A percentile compares a stretch with the other conserved stretches of the same genome.
Evolutionary conservation across 345 rosid genomes (phyloP).

Genomic region (Jatropha curcas): DNA sequence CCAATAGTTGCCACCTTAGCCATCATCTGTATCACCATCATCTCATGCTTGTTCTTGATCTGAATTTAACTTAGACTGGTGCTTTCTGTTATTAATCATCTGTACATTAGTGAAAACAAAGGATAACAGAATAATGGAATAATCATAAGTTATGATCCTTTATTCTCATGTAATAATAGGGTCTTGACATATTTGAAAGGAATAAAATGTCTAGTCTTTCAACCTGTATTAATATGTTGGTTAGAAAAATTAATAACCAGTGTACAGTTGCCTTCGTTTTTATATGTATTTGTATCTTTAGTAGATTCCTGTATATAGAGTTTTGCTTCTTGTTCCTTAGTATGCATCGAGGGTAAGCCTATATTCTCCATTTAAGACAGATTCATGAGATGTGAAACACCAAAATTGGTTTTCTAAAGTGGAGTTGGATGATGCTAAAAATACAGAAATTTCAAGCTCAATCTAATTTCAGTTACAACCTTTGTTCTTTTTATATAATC

Average conservation of each 20-base stretch:
- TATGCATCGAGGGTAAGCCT: background rate
- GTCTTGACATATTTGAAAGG: background rate
- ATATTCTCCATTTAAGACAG: too few relatives aligned
- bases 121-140: conserved; percentile 27
- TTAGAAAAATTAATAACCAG: background rate
- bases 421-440: too few relatives aligned
- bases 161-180: background rate
- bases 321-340: background rate
- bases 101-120: conserved; percentile 33
- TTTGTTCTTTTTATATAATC: too few relatives aligned
- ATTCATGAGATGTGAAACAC: too few relatives aligned
- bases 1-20: conserved; percentile 78
- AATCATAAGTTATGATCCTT: background rate
- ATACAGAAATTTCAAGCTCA: too few relatives aligned
- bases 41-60: conserved; percentile 52
- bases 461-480: too few relatives aligned
- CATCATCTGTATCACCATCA: conserved; percentile 45
- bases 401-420: too few relatives aligned
- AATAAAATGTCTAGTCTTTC: conserved; percentile 7
- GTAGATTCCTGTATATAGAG: background rate
- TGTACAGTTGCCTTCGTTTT: background rate
- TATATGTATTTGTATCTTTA: conserved; percentile 1
- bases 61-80: conserved; percentile 23
- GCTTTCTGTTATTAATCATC: conserved; percentile 4
- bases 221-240: background rate